phyloP scores from a whole-genome alignment of 2,329 filamentous ascomycete species.

The Talaromyces albobiverticillius region DNA sequence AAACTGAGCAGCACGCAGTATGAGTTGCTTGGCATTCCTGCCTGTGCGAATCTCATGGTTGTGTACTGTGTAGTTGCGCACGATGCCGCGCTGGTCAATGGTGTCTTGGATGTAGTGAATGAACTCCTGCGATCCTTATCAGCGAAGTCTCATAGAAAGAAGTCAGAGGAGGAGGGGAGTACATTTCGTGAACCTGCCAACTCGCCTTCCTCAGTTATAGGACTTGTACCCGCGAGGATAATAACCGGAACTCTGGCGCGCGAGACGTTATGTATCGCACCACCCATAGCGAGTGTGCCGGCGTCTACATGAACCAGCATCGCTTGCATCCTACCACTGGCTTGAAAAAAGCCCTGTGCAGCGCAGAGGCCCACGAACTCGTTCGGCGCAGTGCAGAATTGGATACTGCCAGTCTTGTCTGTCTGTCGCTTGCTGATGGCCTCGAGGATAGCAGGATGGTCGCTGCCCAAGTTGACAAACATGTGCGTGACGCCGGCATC shows the following conservation, averaged over 20 bases:
- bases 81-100: slow-evolving; percentile 74
- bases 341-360: too few species aligned
- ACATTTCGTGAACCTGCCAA: slow-evolving; percentile 68
- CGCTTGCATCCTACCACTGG: too few species aligned
- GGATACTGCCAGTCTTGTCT: too few species aligned
- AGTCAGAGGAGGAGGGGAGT: too few species aligned
- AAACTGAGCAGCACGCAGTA: too few species aligned
- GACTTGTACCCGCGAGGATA: slow-evolving; percentile 72
- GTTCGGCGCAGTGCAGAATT: too few species aligned
- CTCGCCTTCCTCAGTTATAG: slow-evolving; percentile 71
- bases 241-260: slow-evolving; percentile 68
- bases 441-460: slow-evolving; percentile 20
- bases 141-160: too few species aligned
- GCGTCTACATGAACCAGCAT: slow-evolving; percentile 79
- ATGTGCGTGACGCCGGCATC: slow-evolving; percentile 18
- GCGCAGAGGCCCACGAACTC: too few species aligned
- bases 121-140: too few species aligned
- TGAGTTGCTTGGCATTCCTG: too few species aligned
- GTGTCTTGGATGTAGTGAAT: slow-evolving; percentile 83
- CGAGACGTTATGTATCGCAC: slow-evolving; percentile 73
- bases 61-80: slow-evolving; percentile 81
- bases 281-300: slow-evolving; percentile 72
- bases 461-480: slow-evolving; percentile 19
- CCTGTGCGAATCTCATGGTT: too few species aligned
- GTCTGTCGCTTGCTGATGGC: too few species aligned